These are phyloP conservation scores for Yamadazyma blattariae DNA, from an alignment of 1,139 yeast genomes.

Conservation along the genomic window DNA sequence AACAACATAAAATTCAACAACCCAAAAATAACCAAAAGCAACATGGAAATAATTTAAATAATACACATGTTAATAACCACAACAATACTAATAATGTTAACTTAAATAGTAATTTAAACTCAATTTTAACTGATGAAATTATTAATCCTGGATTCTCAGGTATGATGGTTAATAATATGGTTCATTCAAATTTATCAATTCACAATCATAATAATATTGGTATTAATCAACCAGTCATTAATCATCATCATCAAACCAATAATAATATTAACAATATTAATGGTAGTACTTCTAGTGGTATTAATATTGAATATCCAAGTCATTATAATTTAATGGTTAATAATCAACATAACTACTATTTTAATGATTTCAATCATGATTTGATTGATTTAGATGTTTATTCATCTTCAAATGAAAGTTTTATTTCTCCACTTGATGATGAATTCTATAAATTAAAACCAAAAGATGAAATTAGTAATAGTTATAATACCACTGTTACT, in stretches of 20 bases:
- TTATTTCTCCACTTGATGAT: conserved; percentile 47
- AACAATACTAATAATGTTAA: no score
- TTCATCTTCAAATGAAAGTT: conserved; percentile 25
- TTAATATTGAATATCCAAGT: conserved; percentile 10
- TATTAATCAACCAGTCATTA: no score
- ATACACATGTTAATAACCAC: background rate
- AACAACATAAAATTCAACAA: background rate
- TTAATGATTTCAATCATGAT: conserved; percentile 20
- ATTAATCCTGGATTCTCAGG: no score
- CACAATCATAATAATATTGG: no score
- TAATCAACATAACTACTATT: conserved; percentile 10
- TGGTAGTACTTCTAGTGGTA: no score
- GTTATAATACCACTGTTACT: background rate
- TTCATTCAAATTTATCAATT: no score
- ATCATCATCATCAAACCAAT: background rate
- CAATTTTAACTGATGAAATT: conserved; percentile 1
- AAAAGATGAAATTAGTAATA: background rate
- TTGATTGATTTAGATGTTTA: conserved; percentile 14
- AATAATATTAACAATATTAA: background rate
- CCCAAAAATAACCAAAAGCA: background rate
- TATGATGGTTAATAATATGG: background rate
- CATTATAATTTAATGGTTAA: conserved; percentile 20
- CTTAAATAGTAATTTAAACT: background rate
- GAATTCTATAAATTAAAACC: conserved; percentile 51
- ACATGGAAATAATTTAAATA: background rate